Evolutionary conservation across 805 yeast species (phyloP), one percentile per base, ranked within the genome.

Genomic region (Schizosaccharomyces pombe): DNA sequence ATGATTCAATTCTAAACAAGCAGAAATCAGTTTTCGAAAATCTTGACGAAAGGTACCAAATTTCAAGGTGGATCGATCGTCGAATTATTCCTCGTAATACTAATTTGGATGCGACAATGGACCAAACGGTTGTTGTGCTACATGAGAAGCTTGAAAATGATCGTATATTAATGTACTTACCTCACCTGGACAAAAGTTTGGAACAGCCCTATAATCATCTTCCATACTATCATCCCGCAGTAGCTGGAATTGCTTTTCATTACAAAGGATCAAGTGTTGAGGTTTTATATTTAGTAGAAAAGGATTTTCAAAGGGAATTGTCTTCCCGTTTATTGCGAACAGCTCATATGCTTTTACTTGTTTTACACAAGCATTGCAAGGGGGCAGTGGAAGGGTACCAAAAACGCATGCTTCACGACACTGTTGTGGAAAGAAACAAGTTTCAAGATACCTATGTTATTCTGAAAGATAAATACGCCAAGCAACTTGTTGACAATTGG

Each of bases 81-180:
- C 71, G 94, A 60, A 78, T 87, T 34, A 75, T 87, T n/a, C 97
- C 97, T 9, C 72, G 96, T 65, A 87, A 87, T 62, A 94, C 95
- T 0, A 78, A 76, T 63, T 82, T 84, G 61, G 97, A 87, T 63
- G 74, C 75, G 54, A 75, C 84, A 26, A 77, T 86, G 57, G 83
- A 84, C 63, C 97, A 89, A 65, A 81, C 53, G 6, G 22, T 40
- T 31, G 55, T 54, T 9, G 39, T 55, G 5, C 56, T 39, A 8
- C 55, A 54, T 58, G 66, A 22, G n/a, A 16, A 2, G 54, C 61
- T 64, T 1, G 66, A 70, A 31, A 66, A 78, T 47, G 24, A 56
- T 16, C 49, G 2, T 70, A 77, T 1, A 1, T 76, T 86, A 11
- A 74, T 81, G 0, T 89, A 86, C 65, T 71, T 80, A 1, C 94